Percentiles rank a stretch among this genome's conserved stretches.
Conservation (phyloP, 495 filamentous ascomycete genomes). For the Aspergillus mulundensis region DNA sequence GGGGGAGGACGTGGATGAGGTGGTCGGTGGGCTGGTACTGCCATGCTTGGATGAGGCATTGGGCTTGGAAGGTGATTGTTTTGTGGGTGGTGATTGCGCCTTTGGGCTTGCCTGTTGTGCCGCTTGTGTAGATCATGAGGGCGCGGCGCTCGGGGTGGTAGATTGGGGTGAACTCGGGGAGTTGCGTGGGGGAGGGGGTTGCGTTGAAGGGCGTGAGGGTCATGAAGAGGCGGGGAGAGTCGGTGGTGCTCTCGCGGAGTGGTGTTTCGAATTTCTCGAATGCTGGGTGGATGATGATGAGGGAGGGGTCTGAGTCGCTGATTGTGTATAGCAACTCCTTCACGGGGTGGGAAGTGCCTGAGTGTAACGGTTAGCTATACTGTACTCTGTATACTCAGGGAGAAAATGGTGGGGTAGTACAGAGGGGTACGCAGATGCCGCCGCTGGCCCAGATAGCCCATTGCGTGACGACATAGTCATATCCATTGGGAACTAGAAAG, state of each 20-base stretch:
- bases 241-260: slow-evolving; percentile 24
- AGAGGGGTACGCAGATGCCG: slow-evolving; percentile 37
- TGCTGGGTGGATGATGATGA: slow-evolving; percentile 38
- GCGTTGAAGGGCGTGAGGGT: slow-evolving; percentile 29
- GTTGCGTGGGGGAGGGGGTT: slow-evolving; percentile 7
- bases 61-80: slow-evolving; percentile 43
- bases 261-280: slow-evolving; percentile 34
- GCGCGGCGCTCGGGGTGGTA: slow-evolving; percentile 32
- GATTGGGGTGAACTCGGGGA: slow-evolving; percentile 30
- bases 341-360: slow-evolving; percentile 45
- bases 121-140: slow-evolving; percentile 46
- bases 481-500: slow-evolving; percentile 82
- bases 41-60: slow-evolving; percentile 36
- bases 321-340: slow-evolving; percentile 42
- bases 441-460: slow-evolving; percentile 41
- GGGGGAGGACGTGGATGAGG: slow-evolving; percentile 43
- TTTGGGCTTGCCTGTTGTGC: slow-evolving; percentile 43
- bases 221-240: slow-evolving; percentile 29
- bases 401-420: slow-evolving; percentile 18
- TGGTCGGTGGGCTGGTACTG: slow-evolving; percentile 32
- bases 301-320: slow-evolving; percentile 39
- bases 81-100: slow-evolving; percentile 44
- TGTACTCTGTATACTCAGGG: neutral
- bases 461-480: slow-evolving; percentile 84
- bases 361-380: slow-evolving; percentile 10